Base-by-base conservation (phyloP, 2,329 filamentous ascomycete species). In the Fusarium continuum region DNA sequence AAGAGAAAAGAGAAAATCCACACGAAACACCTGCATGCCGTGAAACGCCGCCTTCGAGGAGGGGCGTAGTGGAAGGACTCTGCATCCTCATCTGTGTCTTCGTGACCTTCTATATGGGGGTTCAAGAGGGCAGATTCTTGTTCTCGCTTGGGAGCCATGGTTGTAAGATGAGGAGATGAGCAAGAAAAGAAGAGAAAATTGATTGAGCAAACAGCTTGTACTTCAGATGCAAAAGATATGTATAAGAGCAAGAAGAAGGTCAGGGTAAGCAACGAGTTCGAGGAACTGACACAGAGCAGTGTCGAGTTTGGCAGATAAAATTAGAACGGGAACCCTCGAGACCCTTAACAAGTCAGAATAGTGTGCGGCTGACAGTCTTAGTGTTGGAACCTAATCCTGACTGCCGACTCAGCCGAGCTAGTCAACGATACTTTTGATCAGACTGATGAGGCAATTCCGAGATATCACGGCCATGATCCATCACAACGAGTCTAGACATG, bases 41-140 rank as follows among this genome's bases (percentile, higher is more conserved):
- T 43, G n/a, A 49, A 47, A 10, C 48, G 64, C 14, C 61, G 55
- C 5, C 52, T 55, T 29, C 53, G 48, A 17, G 47, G 43, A 19
- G 62, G 52, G n/a, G 40, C 45, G 48, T 68, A 67, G 35, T 50
- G 45, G 20, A 55, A 68, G 2, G 65, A 49, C 20, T 69, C 65
- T 23, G 34, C 34, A 10, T 68, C 65, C 26, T 64, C 66, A 4
- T 69, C 63, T 6, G 60, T 59, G 20, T 70, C 63, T 23, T 61
- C 52, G 8, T 51, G 43, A 22, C 36, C 36, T 8, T 67, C 51
- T 22, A 40, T 25, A 1, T 61, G 52, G 20, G 53, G 39, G 17
- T 69, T 57, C 25, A 70, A 53, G 16, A 64, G 58, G 1, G 51
- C 44, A 20, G 60, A 57, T 49, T 70, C 65, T 50, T 70, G 67